Percentiles rank a stretch among this genome's conserved stretches.
phyloP scores from a whole-genome alignment of 441 rosid species.

The Kokia cookei region DNA sequence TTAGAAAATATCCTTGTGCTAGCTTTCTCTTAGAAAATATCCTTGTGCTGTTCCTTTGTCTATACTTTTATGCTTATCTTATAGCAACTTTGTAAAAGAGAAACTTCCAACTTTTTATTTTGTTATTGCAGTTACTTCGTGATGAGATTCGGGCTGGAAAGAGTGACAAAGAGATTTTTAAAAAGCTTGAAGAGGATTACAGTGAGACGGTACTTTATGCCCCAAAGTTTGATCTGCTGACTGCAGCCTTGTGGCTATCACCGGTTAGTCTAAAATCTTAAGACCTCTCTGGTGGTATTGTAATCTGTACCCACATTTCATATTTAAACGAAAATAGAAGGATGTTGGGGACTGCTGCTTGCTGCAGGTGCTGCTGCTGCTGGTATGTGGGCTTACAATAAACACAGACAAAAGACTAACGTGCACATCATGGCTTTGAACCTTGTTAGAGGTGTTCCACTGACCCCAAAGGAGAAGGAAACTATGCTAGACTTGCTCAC shows the following conservation, averaged over 20 bases:
- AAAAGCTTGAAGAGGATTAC: constrained; percentile 83
- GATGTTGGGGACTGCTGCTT: constrained; percentile 44
- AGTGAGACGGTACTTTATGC: constrained; percentile 95
- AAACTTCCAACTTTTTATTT: background rate
- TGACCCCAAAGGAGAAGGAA: constrained; percentile 79
- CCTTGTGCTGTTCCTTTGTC: background rate
- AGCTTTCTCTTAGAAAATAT: background rate
- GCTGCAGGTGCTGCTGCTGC: constrained; percentile 69
- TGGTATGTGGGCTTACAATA: constrained; percentile 62
- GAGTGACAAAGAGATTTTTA: constrained; percentile 81
- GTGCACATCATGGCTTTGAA: constrained; percentile 86
- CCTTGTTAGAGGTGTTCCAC: constrained; percentile 72
- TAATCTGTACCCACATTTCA: background rate
- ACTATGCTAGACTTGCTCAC: constrained; percentile 84
- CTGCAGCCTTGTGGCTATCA: constrained; percentile 87
- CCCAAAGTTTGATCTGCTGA: constrained; percentile 87
- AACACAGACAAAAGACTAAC: constrained; percentile 63
- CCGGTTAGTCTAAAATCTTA: constrained; percentile 54
- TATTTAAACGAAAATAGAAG: background rate
- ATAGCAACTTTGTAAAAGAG: background rate
- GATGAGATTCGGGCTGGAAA: constrained; percentile 82
- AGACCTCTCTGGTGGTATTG: background rate
- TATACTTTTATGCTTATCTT: background rate
- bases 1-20: too few species aligned
- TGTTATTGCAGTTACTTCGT: constrained; percentile 62